Percentiles rank a stretch among this genome's conserved stretches.
These are phyloP conservation scores for Naematelia encephala DNA, from an alignment of 768 basidiomycete genomes.

Conservation along the genomic window DNA sequence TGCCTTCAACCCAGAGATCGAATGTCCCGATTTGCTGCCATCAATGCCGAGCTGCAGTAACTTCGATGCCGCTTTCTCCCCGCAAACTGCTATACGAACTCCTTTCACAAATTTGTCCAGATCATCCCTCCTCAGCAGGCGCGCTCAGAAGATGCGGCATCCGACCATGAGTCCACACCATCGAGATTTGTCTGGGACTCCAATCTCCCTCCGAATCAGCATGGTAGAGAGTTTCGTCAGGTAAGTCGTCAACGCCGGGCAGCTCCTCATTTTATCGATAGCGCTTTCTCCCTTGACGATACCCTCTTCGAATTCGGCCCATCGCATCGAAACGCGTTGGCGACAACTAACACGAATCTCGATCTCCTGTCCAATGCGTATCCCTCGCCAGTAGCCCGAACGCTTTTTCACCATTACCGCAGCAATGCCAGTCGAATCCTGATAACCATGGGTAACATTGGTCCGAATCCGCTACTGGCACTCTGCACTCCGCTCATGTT, in stretches of 20 bases:
- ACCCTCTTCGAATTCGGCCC: constrained; percentile 31
- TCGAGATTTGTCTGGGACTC: no score
- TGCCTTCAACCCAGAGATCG: no score
- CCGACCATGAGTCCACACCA: no score
- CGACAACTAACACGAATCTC: constrained; percentile 2
- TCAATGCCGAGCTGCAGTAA: no score
- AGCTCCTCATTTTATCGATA: constrained; percentile 18
- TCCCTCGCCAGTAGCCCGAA: constrained; percentile 29
- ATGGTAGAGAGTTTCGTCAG: not conserved
- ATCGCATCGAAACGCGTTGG: constrained; percentile 16
- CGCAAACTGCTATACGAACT: no score
- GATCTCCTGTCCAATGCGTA: constrained; percentile 35
- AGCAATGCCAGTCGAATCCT: constrained; percentile 26
- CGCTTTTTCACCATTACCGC: constrained; percentile 37
- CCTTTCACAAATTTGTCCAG: no score
- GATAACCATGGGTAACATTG: constrained; percentile 41
- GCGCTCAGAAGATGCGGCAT: no score
- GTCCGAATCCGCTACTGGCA: constrained; percentile 34
- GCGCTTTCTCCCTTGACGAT: constrained; percentile 23
- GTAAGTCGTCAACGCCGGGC: constrained; percentile 1
- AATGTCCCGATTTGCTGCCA: no score
- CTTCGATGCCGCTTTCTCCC: no score
- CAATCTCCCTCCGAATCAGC: no score
- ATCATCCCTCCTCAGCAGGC: no score
- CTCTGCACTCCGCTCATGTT: constrained; percentile 31